phyloP scores from a whole-genome alignment of 345 rosid genomes.

The Lepidium sativum region DNA sequence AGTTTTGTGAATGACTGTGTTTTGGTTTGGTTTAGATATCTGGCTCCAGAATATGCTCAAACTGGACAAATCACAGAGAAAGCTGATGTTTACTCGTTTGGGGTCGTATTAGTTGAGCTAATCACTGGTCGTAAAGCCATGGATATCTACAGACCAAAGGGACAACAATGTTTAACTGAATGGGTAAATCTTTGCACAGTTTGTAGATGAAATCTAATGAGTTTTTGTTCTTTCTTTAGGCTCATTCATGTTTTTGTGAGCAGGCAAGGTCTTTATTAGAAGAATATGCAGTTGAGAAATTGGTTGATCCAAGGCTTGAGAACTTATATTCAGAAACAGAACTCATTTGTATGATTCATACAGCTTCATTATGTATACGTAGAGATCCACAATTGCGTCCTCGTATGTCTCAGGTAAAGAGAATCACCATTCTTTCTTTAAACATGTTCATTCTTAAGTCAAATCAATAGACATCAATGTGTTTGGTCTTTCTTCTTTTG shows the following conservation, averaged over 20 bases:
- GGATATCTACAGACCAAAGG: constrained; percentile 84
- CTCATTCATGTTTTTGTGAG: not conserved
- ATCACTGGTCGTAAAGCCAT: constrained; percentile 95
- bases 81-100: constrained; percentile 96
- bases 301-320: constrained; percentile 63
- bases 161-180: constrained; percentile 92
- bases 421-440: not conserved
- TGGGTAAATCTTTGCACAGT: constrained; percentile 47
- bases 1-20: not conserved
- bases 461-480: not conserved
- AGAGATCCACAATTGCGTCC: constrained; percentile 86
- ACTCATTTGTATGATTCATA: constrained; percentile 80
- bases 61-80: constrained; percentile 97
- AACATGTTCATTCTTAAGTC: not conserved
- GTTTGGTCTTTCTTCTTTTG: not conserved
- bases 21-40: constrained; percentile 48
- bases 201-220: not conserved
- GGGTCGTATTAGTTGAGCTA: constrained; percentile 87
- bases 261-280: constrained; percentile 89
- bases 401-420: constrained; percentile 88
- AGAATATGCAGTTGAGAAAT: constrained; percentile 59
- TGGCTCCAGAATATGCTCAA: constrained; percentile 97
- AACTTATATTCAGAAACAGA: constrained; percentile 53
- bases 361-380: constrained; percentile 82
- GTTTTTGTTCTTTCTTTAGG: not conserved